Evolutionary conservation across 2,329 filamentous ascomycete genomes (phyloP), one percentile per base, ranked within the genome.

Genomic region (Penicillium aurantiogriseum): DNA sequence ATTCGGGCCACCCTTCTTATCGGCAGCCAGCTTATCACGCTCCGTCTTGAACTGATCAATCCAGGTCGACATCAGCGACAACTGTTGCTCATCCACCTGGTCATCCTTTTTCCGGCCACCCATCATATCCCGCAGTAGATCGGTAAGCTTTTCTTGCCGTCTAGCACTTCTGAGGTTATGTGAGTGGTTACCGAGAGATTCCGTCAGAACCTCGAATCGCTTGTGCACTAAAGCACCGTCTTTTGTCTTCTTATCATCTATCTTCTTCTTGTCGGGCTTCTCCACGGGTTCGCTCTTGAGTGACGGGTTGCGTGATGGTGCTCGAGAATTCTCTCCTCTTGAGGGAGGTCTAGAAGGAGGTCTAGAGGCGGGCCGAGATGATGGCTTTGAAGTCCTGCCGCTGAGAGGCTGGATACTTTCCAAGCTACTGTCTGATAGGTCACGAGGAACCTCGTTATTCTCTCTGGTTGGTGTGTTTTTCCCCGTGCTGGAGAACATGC

Each of bases 21-120:
- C 91, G 39, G 84, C 78, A 1, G 87, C 87, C 51, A 87, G 74
- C 71, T 83, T 85, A 59, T 95, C 91, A 73, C 91, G 92, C 74
- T 97, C 92, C 65, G 85, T 89, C 73, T 92, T 91, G 66, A 97
- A 82, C 61, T 95, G 92, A 73, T 97, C 93, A 55, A 97, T 92
- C 93, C 93, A 97, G 67, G 86, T 92, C 29, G 92, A 94, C 79
- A 97, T 94, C 55, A 99, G 83, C 8, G 93, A 97, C 45, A 97
- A 79, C 64, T 95, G 91, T 70, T 91, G 86, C 60, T 94, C 90
- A 29, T 85, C 82, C 17, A 80, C 79, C 25, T 71, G 71, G 43
- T 80, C 76, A 4, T 87, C 81, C 71, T 90, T 89, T 76, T 91
- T 92, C 76, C 90, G 91, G 63, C 91, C 91, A 56, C 82, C 80